These are phyloP conservation scores for Trypanosoma melophagium DNA, from an alignment of 208 protist genomes.

Conservation along the genomic window DNA sequence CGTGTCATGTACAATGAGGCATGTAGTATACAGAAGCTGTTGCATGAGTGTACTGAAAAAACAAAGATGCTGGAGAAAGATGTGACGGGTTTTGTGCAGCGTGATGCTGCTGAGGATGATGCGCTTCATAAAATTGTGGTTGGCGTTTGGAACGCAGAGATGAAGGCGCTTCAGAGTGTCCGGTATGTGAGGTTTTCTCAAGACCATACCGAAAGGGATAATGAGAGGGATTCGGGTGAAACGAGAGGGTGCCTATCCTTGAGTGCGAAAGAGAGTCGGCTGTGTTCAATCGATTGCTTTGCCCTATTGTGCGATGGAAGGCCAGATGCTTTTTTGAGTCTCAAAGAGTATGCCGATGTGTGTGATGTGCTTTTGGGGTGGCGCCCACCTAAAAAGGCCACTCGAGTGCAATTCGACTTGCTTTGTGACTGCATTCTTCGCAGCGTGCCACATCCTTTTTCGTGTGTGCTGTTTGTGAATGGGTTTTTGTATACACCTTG, in stretches of 20 bases:
- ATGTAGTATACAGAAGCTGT: slow-evolving; percentile 35
- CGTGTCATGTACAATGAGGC: slow-evolving; percentile 27
- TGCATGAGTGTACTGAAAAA: slow-evolving; percentile 30
- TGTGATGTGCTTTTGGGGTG: slow-evolving; percentile 42
- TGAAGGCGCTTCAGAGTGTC: slow-evolving; percentile 26
- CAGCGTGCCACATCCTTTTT: slow-evolving; percentile 13
- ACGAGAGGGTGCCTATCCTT: background rate
- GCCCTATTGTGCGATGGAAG: background rate
- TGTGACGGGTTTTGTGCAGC: slow-evolving; percentile 34
- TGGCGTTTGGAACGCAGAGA: slow-evolving; percentile 28
- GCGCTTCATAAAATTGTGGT: slow-evolving; percentile 20
- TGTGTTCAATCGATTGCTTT: background rate
- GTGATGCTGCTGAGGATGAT: slow-evolving; percentile 39
- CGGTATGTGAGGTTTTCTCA: slow-evolving; percentile 34
- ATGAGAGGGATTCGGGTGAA: slow-evolving; percentile 1
- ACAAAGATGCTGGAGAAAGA: slow-evolving; percentile 26
- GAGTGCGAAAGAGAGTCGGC: background rate
- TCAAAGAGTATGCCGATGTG: slow-evolving; percentile 19
- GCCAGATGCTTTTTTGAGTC: slow-evolving; percentile 16
- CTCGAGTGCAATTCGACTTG: slow-evolving; percentile 13
- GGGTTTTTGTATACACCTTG: slow-evolving; percentile 17
- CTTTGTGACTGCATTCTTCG: slow-evolving; percentile 10
- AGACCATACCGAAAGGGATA: slow-evolving; percentile 2
- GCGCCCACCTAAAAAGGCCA: slow-evolving; percentile 14
- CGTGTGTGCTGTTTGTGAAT: slow-evolving; percentile 27